Evolutionary conservation across 139 green algal species (phyloP), one percentile per base, ranked within the genome.

Genomic region (Coccomyxa sp.): DNA sequence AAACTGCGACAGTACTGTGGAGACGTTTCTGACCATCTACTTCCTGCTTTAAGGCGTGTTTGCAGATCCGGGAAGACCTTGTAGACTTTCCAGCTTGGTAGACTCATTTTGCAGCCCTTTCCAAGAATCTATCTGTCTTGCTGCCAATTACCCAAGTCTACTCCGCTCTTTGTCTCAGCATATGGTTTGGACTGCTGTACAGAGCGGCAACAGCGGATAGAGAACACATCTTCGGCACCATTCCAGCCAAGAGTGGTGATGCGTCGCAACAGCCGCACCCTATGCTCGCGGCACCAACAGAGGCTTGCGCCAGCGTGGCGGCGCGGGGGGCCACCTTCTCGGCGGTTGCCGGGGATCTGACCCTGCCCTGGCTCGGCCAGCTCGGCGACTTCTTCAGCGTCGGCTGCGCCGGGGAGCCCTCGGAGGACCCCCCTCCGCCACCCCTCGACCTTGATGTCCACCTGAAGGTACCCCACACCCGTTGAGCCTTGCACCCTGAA

Each of bases 271-370:
- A 71, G 79, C 57, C 51, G 38, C 67, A 30, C 71, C 31, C 27
- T 25, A n/a, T 25, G 18, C 27, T 76, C 27, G 0, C 13, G 75
- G 18, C 30, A 12, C 18, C 75, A 21, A 81, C 79, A 58, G 82
- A 79, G 77, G 82, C 57, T 30, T 32, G 58, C 17, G 63, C 28
- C 60, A 67, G 58, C 0, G 78, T 81, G 7, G 18, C 27, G 1
- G 21, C 83, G 18, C 32, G 25, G 0, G 79, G 83, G 27, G 28
- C 79, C 18, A 86, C 83, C 23, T 45, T 86, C 51, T 66, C 79
- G 0, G 74, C 83, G 18, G 78, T 77, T 51, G 67, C 28, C 38
- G 83, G 83, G 13, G 67, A 86, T 30, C 16, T 86, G 13, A 81
- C 79, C 1, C 58, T 86, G 13, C 23, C 67, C 7, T 86, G 83